Conservation (phyloP, 2,329 filamentous ascomycete species). For the Scedosporium apiospermum region DNA sequence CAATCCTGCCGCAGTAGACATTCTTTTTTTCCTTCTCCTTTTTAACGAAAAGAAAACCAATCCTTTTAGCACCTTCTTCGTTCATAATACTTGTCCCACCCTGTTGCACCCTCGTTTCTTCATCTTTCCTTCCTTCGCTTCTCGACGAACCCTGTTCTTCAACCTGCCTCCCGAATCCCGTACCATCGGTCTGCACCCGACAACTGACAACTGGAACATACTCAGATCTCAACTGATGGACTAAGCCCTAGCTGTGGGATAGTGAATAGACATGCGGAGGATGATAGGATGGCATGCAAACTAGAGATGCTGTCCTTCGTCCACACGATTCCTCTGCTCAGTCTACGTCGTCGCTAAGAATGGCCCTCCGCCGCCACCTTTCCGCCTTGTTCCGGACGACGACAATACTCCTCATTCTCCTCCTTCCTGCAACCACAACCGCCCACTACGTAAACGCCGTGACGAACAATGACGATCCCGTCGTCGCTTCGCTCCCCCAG, state of each 20-base stretch:
- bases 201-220: neutral
- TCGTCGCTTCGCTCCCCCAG: slow-evolving; percentile 32
- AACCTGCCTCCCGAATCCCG: no score
- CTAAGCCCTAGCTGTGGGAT: neutral
- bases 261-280: neutral
- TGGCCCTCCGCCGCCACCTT: neutral
- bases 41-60: neutral
- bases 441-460: neutral
- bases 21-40: neutral
- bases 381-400: neutral
- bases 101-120: no score
- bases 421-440: neutral
- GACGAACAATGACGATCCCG: slow-evolving; percentile 27
- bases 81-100: no score
- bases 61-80: no score
- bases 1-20: neutral
- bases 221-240: neutral
- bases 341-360: neutral
- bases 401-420: neutral
- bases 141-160: no score
- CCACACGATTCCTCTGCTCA: neutral
- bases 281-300: neutral
- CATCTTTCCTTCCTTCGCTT: no score
- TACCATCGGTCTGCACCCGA: neutral
- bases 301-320: neutral